Percentiles rank a stretch among this genome's conserved stretches.
Evolutionary conservation across 495 filamentous ascomycete species (phyloP).

Genomic region (Echria macrotheca): DNA sequence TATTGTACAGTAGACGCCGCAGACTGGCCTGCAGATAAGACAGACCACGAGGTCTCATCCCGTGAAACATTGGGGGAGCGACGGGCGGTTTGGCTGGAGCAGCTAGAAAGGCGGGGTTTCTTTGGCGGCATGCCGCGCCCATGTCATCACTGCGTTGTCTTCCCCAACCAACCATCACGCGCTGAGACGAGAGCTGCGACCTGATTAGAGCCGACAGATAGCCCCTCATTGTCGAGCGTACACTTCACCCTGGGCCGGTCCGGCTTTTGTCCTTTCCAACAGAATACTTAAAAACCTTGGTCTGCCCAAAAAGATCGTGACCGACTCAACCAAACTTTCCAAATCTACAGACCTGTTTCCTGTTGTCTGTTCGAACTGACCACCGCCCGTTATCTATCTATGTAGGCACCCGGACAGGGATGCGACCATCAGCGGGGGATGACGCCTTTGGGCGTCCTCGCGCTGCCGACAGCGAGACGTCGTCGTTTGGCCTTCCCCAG

Average conservation of each 20-base stretch:
- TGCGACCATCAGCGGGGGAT: constrained; percentile 24
- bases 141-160: constrained; percentile 1
- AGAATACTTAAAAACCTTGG: neutral
- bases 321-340: no score
- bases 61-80: neutral
- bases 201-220: no score
- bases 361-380: neutral
- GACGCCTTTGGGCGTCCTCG: constrained; percentile 25
- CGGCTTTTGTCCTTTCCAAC: neutral
- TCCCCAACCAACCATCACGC: neutral
- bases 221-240: neutral
- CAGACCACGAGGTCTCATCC: neutral
- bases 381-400: neutral
- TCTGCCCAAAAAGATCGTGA: no score
- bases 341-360: no score
- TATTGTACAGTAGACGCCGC: no score
- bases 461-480: constrained; percentile 22
- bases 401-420: constrained; percentile 7
- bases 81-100: neutral
- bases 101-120: constrained; percentile 5
- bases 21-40: neutral
- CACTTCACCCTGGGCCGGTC: neutral
- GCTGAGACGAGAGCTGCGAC: neutral
- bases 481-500: constrained; percentile 21
- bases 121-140: neutral